Percentiles rank a stretch among this genome's conserved stretches.
Evolutionary conservation across 208 protist species (phyloP).

Genomic region (Crithidia acanthocephali): DNA sequence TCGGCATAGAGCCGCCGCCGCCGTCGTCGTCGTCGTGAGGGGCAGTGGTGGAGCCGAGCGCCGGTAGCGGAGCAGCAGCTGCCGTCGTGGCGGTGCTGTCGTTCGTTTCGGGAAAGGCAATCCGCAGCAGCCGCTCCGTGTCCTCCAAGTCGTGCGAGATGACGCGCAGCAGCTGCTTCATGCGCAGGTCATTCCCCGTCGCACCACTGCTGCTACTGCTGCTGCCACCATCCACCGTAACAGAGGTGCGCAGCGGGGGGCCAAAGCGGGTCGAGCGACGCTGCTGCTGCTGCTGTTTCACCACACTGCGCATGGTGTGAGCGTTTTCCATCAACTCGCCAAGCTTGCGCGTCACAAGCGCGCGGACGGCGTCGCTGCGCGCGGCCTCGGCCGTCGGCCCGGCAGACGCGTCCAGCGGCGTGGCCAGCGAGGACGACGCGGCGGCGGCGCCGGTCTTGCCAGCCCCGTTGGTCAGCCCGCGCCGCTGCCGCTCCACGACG

Average conservation of each 20-base stretch:
- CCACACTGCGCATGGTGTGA: constrained; percentile 30
- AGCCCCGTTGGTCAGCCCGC: neutral
- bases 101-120: constrained; percentile 35
- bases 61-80: neutral
- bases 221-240: too few species aligned
- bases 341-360: constrained; percentile 35
- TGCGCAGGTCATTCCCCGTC: constrained; percentile 21
- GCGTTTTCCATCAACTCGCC: constrained; percentile 45
- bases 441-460: neutral
- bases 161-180: constrained; percentile 46
- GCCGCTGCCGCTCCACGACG: constrained; percentile 8
- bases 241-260: neutral
- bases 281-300: constrained; percentile 28
- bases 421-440: too few species aligned
- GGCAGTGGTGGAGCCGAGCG: neutral
- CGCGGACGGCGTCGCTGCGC: constrained; percentile 19
- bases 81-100: too few species aligned
- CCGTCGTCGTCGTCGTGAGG: neutral
- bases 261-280: constrained; percentile 7
- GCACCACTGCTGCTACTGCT: neutral
- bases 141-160: constrained; percentile 42
- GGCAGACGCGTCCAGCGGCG: neutral
- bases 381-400: constrained; percentile 3
- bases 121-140: constrained; percentile 49
- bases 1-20: neutral